phyloP scores from a whole-genome alignment of 2,329 filamentous ascomycete species.

The Emydomyces testavorans region DNA sequence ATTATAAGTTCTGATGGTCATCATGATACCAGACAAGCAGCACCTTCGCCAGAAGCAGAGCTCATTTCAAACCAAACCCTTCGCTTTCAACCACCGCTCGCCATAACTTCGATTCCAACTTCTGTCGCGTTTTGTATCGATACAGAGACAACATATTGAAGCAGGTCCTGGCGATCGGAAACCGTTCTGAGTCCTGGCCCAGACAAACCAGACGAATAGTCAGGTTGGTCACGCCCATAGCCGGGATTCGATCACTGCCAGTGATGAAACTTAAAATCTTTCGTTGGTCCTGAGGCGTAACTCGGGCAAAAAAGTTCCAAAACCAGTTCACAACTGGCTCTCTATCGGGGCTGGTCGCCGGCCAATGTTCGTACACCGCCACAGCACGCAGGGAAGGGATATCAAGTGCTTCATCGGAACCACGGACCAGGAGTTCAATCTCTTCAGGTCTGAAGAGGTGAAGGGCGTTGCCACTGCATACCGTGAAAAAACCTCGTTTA shows the following conservation, averaged over 20 bases:
- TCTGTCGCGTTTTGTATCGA: conserved; percentile 55
- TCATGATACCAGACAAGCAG: not conserved
- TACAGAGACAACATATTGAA: conserved; percentile 77
- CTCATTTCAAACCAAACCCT: conserved; percentile 76
- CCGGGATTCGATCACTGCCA: conserved; percentile 79
- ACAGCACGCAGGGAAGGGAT: conserved; percentile 63
- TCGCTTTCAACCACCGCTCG: conserved; percentile 79
- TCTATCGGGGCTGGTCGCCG: conserved; percentile 39
- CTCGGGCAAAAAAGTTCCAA: conserved; percentile 66
- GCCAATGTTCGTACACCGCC: conserved; percentile 75
- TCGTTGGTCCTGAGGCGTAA: conserved; percentile 57
- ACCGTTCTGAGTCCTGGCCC: conserved; percentile 61
- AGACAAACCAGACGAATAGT: conserved; percentile 65
- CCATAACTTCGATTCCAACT: conserved; percentile 64
- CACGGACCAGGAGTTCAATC: conserved; percentile 75
- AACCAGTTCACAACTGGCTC: conserved; percentile 73
- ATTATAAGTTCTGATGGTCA: not conserved
- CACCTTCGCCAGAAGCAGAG: not conserved
- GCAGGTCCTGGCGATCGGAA: conserved; percentile 78
- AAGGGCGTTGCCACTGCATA: conserved; percentile 78
- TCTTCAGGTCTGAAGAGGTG: conserved; percentile 82
- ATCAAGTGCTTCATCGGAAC: conserved; percentile 73
- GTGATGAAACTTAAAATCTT: conserved; percentile 78
- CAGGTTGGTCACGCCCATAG: conserved; percentile 70
- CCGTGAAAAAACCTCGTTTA: conserved; percentile 84